Evolutionary conservation across 2,329 filamentous ascomycete genomes (phyloP).

Genomic region (Colletotrichum tofieldiae): DNA sequence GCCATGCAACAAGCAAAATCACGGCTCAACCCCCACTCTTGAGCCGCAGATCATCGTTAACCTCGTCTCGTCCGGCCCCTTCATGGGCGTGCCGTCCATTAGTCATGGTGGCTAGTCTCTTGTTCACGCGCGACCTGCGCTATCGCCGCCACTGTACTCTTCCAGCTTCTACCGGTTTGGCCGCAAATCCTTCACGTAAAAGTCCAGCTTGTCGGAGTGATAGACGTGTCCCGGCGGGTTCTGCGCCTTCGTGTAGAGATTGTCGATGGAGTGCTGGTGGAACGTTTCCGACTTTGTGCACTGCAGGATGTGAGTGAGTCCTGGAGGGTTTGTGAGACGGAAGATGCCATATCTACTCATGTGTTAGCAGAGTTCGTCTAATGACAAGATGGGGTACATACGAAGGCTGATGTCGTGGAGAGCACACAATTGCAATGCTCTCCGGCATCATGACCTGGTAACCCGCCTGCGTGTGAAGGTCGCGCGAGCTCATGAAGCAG

Average conservation of each 20-base stretch:
- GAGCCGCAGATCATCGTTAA: background rate
- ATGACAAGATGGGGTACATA: slow-evolving; percentile 61
- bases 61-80: background rate
- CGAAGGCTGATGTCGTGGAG: slow-evolving; percentile 84
- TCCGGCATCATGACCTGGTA: slow-evolving; percentile 98
- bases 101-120: background rate
- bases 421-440: slow-evolving; percentile 96
- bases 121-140: background rate
- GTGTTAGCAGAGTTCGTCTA: slow-evolving; percentile 29
- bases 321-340: slow-evolving; percentile 92
- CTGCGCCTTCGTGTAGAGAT: slow-evolving; percentile 84
- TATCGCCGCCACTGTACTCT: background rate
- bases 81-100: background rate
- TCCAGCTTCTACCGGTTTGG: slow-evolving; percentile 47
- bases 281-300: slow-evolving; percentile 87
- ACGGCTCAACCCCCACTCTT: background rate
- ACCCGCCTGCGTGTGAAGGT: slow-evolving; percentile 92
- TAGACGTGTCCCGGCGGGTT: slow-evolving; percentile 79
- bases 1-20: slow-evolving; percentile 39
- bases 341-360: slow-evolving; percentile 86
- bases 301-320: slow-evolving; percentile 85
- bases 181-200: slow-evolving; percentile 70
- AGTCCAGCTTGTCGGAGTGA: slow-evolving; percentile 76
- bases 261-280: slow-evolving; percentile 78
- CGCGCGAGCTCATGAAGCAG: slow-evolving; percentile 96